These are phyloP conservation scores for Trichoderma brevicompactum DNA, from an alignment of 2,329 filamentous ascomycete genomes.

Conservation along the genomic window DNA sequence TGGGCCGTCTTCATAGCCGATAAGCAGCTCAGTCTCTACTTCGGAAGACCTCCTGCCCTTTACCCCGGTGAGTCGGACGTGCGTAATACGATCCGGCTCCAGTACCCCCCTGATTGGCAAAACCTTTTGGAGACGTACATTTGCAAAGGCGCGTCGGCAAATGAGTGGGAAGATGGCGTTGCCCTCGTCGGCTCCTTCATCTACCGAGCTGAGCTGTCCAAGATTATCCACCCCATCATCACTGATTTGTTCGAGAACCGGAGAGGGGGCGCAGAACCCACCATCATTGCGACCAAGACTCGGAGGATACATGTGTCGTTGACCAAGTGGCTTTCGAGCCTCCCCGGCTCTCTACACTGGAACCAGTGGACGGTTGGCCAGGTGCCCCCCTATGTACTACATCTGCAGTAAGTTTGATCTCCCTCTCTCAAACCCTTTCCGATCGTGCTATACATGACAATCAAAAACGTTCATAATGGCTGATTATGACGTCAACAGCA, in stretches of 20 bases:
- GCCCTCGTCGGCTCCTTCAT: slow-evolving; percentile 51
- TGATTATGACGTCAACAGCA: slow-evolving; percentile 37
- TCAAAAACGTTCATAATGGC: background rate
- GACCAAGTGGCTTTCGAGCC: slow-evolving; percentile 51
- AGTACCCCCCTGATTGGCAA: slow-evolving; percentile 55
- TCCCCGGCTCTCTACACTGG: slow-evolving; percentile 55
- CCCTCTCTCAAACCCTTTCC: background rate
- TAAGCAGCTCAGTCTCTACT: slow-evolving; percentile 57
- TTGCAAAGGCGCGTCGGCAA: slow-evolving; percentile 48
- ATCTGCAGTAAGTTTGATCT: slow-evolving; percentile 46
- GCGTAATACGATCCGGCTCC: slow-evolving; percentile 52
- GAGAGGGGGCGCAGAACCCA: slow-evolving; percentile 46
- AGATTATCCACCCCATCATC: slow-evolving; percentile 56
- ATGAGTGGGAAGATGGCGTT: slow-evolving; percentile 52
- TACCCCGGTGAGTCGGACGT: slow-evolving; percentile 56
- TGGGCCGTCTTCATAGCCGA: slow-evolving; percentile 57
- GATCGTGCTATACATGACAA: background rate
- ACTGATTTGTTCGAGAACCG: slow-evolving; percentile 56
- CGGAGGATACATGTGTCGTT: slow-evolving; percentile 53
- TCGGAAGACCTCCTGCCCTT: slow-evolving; percentile 54
- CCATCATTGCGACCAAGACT: slow-evolving; percentile 48
- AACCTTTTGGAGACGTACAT: slow-evolving; percentile 54
- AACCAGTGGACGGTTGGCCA: slow-evolving; percentile 55
- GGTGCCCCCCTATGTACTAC: slow-evolving; percentile 51
- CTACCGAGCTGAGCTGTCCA: slow-evolving; percentile 53